Evolutionary conservation across 768 basidiomycete species (phyloP).

Genomic region (Russula foetens): DNA sequence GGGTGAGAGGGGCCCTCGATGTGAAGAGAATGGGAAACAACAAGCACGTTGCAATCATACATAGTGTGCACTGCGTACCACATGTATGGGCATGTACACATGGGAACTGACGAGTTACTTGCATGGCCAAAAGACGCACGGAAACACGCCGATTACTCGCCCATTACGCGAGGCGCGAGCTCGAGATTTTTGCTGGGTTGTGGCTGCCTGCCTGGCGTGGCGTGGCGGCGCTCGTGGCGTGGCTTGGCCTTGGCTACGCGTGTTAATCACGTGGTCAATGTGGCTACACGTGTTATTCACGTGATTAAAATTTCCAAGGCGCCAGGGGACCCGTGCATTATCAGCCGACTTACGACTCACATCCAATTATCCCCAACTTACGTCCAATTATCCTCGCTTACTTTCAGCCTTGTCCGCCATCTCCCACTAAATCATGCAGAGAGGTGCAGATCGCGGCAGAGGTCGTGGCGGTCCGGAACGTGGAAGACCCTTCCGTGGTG

Average conservation of each 20-base stretch:
- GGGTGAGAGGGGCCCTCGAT: background rate
- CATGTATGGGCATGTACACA: background rate
- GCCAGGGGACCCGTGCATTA: too few species aligned
- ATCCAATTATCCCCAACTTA: too few species aligned
- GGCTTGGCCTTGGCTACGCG: too few species aligned
- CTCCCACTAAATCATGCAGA: slow-evolving; percentile 11
- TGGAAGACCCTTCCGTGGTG: slow-evolving; percentile 20
- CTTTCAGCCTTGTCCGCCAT: background rate
- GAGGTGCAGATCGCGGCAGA: slow-evolving; percentile 22
- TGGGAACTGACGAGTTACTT: too few species aligned
- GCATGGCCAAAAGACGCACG: background rate
- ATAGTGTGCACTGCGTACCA: background rate
- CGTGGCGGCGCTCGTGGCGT: too few species aligned
- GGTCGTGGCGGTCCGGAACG: slow-evolving; percentile 21
- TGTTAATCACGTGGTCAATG: too few species aligned
- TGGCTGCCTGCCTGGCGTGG: too few species aligned
- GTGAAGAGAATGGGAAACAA: background rate
- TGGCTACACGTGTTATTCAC: too few species aligned
- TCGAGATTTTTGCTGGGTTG: too few species aligned
- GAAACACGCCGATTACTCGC: background rate
- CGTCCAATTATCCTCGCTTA: background rate
- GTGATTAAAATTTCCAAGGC: too few species aligned
- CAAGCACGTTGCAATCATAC: background rate
- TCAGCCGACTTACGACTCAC: too few species aligned
- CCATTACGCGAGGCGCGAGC: too few species aligned